Evolutionary conservation across 192 early-diverging fungal species (phyloP), one percentile per base, ranked within the genome.

Genomic region (Coemansia sp.): DNA sequence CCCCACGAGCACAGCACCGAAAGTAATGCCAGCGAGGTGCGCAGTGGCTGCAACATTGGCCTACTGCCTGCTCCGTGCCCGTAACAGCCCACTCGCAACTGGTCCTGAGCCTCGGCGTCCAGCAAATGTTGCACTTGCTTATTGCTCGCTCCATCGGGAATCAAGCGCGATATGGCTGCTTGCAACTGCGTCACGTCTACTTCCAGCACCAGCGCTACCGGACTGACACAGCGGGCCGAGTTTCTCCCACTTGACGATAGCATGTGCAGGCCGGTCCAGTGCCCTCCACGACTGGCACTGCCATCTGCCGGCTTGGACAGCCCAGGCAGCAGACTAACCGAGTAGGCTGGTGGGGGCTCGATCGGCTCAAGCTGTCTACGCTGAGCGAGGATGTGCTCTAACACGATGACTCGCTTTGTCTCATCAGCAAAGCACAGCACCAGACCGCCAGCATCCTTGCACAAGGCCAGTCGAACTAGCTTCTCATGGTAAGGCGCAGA

Each of bases 1-100:
- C 78, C 78, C 83, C 83, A 85, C 44, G 78, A 69, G 55, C 78
- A 85, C 42, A 85, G 49, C 27, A 54, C 74, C 62, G 82, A 70
- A 68, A 84, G 61, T 67, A 84, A 54, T 47, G 67, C 65, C 42
- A 62, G 73, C n/a, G 76, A 66, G 13, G 73, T 55, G 15, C 47
- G 66, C 63, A 84, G 31, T 22, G 79, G 64, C 34, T 47, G 51
- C n/a, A 52, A 36, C 31, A 42, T 72, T 10, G 46, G 20, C 11
- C 10, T 49, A 10, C 40, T 43, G 5, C 51, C 46, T 36, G 33
- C 15, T 60, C 57, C 57, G 16, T 33, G 63, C 38, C 42, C 11
- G 46, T 51, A 20, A 15, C 61, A 64, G 66, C 27, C 12, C n/a
- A 8, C 11, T 41, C 29, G 33, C 16, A 20, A 9, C 24, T 36